A percentile compares a stretch with the other conserved stretches of the same genome.
phyloP scores from a whole-genome alignment of 2,329 filamentous ascomycete genomes.

The Dactylella cylindrospora region DNA sequence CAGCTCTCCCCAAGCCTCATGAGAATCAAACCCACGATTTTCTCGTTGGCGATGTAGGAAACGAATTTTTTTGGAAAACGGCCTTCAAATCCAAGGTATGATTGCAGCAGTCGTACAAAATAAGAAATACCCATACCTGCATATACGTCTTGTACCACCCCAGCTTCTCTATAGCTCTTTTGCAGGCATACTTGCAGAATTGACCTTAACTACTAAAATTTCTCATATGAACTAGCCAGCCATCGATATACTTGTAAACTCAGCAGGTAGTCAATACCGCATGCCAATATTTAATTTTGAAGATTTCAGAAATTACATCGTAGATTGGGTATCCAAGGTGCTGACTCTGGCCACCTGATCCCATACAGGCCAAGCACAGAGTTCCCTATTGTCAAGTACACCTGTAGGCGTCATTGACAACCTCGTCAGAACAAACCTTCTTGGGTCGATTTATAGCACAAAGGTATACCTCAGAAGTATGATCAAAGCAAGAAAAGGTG shows the following conservation, averaged over 20 bases:
- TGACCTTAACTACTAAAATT: neutral
- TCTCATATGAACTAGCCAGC: slow-evolving; percentile 26
- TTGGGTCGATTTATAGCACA: slow-evolving; percentile 65
- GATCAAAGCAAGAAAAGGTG: slow-evolving; percentile 52
- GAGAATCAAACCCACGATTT: slow-evolving; percentile 23
- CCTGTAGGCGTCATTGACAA: slow-evolving; percentile 54
- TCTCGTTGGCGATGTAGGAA: slow-evolving; percentile 46
- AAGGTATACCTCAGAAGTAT: slow-evolving; percentile 58
- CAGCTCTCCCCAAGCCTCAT: slow-evolving; percentile 47
- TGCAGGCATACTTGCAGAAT: neutral
- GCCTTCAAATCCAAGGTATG: slow-evolving; percentile 48
- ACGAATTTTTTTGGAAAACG: slow-evolving; percentile 46
- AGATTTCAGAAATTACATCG: too few relatives aligned
- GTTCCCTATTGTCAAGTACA: slow-evolving; percentile 2
- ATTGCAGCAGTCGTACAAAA: neutral
- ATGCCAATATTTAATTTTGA: too few relatives aligned
- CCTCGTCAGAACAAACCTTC: slow-evolving; percentile 70
- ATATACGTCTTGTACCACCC: neutral
- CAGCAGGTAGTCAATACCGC: slow-evolving; percentile 79
- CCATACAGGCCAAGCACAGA: slow-evolving; percentile 22
- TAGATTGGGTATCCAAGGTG: too few relatives aligned
- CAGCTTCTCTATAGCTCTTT: neutral
- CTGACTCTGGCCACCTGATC: too few relatives aligned
- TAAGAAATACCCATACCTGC: neutral
- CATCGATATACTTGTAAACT: slow-evolving; percentile 71